Conservation (phyloP, 2,329 filamentous ascomycete genomes). For the Colletotrichum musae region DNA sequence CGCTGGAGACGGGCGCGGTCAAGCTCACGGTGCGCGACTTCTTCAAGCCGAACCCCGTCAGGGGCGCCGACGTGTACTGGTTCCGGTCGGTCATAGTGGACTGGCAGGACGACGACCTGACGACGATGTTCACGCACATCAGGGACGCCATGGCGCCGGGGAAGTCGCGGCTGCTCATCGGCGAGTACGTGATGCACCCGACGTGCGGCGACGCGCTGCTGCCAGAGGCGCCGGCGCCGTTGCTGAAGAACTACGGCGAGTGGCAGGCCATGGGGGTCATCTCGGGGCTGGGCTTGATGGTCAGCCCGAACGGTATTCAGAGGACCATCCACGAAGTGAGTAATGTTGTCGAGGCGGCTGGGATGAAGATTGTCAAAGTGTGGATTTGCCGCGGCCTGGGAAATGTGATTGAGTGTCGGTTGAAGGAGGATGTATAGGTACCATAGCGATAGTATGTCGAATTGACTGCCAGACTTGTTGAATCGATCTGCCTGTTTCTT, state of each 20-base stretch:
- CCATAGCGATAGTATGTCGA: background rate
- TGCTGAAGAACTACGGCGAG: constrained; percentile 29
- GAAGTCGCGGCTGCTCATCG: constrained; percentile 34
- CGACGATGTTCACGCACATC: constrained; percentile 32
- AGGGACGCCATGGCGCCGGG: constrained; percentile 27
- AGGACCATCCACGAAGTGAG: constrained; percentile 11
- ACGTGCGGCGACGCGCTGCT: constrained; percentile 31
- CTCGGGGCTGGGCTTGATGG: constrained; percentile 1
- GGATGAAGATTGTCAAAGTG: constrained; percentile 24
- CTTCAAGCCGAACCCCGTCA: constrained; percentile 68
- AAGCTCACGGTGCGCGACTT: constrained; percentile 68
- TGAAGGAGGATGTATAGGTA: constrained; percentile 22
- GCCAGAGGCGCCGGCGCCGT: constrained; percentile 23
- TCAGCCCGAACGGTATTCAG: constrained; percentile 24
- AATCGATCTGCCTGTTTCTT: too few species aligned
- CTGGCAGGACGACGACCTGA: constrained; percentile 32
- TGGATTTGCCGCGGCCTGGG: constrained; percentile 33
- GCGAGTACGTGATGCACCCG: constrained; percentile 36
- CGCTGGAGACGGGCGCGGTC: constrained; percentile 44
- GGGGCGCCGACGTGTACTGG: constrained; percentile 61
- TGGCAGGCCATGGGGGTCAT: constrained; percentile 31
- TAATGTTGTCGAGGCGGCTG: constrained; percentile 15
- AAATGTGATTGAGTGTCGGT: constrained; percentile 30
- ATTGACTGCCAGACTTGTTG: too few species aligned
- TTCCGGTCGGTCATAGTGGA: constrained; percentile 34